phyloP scores from a whole-genome alignment of 805 yeast genomes.

The Saccharomycopsis schoenii region DNA sequence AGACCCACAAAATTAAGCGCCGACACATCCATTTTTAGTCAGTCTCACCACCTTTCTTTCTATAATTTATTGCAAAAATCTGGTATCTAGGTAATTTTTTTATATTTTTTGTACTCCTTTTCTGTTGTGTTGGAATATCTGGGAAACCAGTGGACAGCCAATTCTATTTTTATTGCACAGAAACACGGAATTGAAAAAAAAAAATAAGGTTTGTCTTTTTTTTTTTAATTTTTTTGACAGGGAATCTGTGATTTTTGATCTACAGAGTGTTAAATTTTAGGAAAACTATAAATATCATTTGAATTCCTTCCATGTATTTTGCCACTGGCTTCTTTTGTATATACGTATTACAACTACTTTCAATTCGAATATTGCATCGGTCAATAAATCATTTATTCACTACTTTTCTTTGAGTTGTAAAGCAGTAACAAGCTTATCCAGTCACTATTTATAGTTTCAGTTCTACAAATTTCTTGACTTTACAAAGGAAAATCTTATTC shows the following conservation, averaged over 20 bases:
- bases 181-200: neutral
- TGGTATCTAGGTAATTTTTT: no score
- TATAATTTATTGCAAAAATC: neutral
- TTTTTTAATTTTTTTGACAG: neutral
- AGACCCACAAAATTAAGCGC: neutral
- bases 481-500: no score
- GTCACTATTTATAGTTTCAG: neutral
- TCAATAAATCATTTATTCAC: conserved; percentile 9
- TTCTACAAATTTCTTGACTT: no score
- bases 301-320: neutral
- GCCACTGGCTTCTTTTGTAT: neutral
- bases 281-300: neutral
- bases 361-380: neutral
- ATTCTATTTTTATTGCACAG: neutral
- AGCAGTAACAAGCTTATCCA: neutral
- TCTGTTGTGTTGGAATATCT: no score
- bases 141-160: no score
- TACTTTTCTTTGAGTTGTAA: neutral
- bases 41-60: neutral
- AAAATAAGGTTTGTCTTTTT: neutral
- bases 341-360: neutral
- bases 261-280: neutral
- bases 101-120: no score
- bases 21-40: neutral
- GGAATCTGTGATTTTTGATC: neutral